Percentiles rank a stretch among this genome's conserved stretches.
phyloP scores from a whole-genome alignment of 2,329 filamentous ascomycete species.

The Madurella mycetomatis region DNA sequence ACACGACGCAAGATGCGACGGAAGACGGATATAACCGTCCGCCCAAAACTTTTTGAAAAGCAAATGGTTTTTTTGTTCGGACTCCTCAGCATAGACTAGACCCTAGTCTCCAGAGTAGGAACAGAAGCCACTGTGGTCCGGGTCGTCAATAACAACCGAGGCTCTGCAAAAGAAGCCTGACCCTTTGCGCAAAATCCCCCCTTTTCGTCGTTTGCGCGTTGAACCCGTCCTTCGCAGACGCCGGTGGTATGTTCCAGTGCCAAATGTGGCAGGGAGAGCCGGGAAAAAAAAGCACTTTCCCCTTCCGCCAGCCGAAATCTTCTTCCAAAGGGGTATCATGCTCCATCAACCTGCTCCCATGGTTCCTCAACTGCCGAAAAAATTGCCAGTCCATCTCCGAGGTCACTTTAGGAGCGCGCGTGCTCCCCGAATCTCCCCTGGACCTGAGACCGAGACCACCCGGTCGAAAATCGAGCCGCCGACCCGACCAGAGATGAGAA shows the following conservation, averaged over 20 bases:
- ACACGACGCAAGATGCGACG: neutral
- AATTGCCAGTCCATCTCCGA: constrained; percentile 27
- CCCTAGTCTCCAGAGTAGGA: constrained; percentile 7
- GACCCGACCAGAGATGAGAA: constrained; percentile 44
- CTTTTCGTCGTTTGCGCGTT: constrained; percentile 12
- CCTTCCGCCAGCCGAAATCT: constrained; percentile 22
- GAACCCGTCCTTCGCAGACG: constrained; percentile 18
- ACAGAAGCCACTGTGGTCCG: constrained; percentile 18
- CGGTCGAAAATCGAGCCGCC: constrained; percentile 18
- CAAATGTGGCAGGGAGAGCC: constrained; percentile 16
- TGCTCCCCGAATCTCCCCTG: constrained; percentile 15
- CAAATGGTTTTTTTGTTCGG: constrained; percentile 19
- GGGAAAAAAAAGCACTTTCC: constrained; percentile 17
- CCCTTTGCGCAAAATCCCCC: constrained; percentile 17
- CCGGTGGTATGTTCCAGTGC: constrained; percentile 17
- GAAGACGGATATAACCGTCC: neutral
- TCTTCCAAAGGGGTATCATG: constrained; percentile 30
- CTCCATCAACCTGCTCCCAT: constrained; percentile 23
- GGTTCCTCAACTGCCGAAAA: constrained; percentile 26
- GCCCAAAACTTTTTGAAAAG: neutral
- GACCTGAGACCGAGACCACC: constrained; percentile 21
- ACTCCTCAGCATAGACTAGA: constrained; percentile 25
- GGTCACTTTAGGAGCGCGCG: constrained; percentile 18
- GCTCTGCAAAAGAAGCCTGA: constrained; percentile 21
- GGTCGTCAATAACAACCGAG: constrained; percentile 18